A percentile compares a stretch with the other conserved stretches of the same genome.
Evolutionary conservation across 108 stramenopile species (phyloP).

Genomic region (Nitzschia sp.): DNA sequence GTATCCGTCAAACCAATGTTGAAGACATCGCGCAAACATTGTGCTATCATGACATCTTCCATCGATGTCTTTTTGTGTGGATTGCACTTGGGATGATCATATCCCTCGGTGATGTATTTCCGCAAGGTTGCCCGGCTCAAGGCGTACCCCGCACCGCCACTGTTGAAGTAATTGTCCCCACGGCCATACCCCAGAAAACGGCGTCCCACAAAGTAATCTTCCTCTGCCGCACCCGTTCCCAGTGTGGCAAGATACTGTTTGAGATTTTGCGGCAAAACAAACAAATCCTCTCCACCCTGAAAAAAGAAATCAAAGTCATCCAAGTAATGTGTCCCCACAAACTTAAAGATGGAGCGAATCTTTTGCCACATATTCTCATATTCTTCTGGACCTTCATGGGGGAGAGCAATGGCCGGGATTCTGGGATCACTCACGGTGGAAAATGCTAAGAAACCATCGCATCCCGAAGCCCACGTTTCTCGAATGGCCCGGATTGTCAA

Average conservation of each 20-base stretch:
- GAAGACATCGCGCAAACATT: conserved; percentile 58
- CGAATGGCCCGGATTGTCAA: conserved; percentile 49
- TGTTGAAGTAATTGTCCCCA: conserved; percentile 74
- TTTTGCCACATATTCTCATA: conserved; percentile 56
- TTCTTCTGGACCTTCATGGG: conserved; percentile 56
- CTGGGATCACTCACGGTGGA: conserved; percentile 50
- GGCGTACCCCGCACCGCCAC: conserved; percentile 89
- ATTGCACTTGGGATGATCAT: conserved; percentile 52
- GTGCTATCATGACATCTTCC: conserved; percentile 83
- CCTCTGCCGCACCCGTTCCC: conserved; percentile 30
- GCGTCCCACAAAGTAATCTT: conserved; percentile 74
- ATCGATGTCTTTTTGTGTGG: conserved; percentile 62
- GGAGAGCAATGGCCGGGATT: conserved; percentile 47
- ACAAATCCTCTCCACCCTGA: conserved; percentile 92
- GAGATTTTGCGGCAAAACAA: conserved; percentile 86
- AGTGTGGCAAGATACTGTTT: conserved; percentile 56
- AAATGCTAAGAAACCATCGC: conserved; percentile 83
- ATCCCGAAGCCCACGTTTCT: conserved; percentile 74
- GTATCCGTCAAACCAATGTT: conserved; percentile 41
- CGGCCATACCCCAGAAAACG: conserved; percentile 55
- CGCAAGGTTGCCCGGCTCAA: conserved; percentile 75
- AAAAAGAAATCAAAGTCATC: conserved; percentile 90
- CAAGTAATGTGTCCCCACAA: conserved; percentile 78
- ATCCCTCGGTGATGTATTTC: conserved; percentile 36
- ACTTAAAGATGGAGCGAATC: conserved; percentile 72